These are phyloP conservation scores for Tagetes erecta DNA, from an alignment of 129 eudicot species.

Conservation along the genomic window DNA sequence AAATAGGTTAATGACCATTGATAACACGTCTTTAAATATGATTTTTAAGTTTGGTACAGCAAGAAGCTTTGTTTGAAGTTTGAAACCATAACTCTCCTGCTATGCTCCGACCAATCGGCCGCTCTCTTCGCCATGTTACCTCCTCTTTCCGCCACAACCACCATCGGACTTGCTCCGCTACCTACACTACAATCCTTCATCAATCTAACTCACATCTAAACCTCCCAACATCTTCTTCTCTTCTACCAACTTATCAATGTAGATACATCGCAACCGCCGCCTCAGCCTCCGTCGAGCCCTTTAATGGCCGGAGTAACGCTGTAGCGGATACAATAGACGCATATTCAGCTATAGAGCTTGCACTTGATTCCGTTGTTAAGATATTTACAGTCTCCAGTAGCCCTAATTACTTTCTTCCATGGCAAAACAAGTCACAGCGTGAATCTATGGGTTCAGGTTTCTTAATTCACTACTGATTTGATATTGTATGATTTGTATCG, in stretches of 20 bases:
- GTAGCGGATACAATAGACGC: conserved; percentile 42
- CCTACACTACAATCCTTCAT: conserved; percentile 7
- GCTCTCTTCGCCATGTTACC: conserved; percentile 33
- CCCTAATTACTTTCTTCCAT: conserved; percentile 82
- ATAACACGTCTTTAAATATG: too few species aligned
- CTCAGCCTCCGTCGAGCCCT: conserved; percentile 29
- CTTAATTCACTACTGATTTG: not conserved
- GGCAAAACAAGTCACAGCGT: conserved; percentile 91
- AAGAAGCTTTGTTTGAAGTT: not conserved
- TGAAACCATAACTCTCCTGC: not conserved
- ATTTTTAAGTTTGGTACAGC: too few species aligned
- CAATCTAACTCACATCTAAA: conserved; percentile 15
- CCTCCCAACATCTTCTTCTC: not conserved
- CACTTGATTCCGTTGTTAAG: conserved; percentile 94
- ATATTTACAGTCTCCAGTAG: conserved; percentile 85
- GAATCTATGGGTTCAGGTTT: conserved; percentile 91
- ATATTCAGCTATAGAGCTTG: conserved; percentile 69
- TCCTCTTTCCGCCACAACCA: conserved; percentile 17
- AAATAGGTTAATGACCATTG: too few species aligned
- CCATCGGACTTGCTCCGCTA: conserved; percentile 27
- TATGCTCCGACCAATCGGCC: conserved; percentile 44
- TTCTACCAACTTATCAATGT: conserved; percentile 12
- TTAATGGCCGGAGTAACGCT: conserved; percentile 25
- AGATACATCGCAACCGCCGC: conserved; percentile 28
- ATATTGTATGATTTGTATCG: not conserved